These are phyloP conservation scores for Rosa chinensis DNA, from an alignment of 306 rosid genomes.

Conservation along the genomic window DNA sequence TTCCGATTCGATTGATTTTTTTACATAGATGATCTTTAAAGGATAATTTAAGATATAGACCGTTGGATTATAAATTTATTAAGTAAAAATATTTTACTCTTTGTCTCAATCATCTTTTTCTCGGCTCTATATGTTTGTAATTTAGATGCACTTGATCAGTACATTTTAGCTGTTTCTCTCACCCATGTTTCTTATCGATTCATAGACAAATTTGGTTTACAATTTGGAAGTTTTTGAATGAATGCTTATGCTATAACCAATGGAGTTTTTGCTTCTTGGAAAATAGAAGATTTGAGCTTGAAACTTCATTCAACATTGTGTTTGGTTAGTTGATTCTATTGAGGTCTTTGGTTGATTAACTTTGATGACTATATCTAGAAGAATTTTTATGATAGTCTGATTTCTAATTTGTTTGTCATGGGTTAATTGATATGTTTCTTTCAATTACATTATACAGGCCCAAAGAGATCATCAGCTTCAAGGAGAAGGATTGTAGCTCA, in stretches of 20 bases:
- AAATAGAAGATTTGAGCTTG: too few species aligned
- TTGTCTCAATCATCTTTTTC: background rate
- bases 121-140: background rate
- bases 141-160: background rate
- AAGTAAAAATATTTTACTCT: too few species aligned
- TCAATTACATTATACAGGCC: background rate
- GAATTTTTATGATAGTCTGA: background rate
- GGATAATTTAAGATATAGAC: too few species aligned
- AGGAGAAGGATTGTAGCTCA: too few species aligned
- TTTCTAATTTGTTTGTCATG: background rate
- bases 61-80: too few species aligned
- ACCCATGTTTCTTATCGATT: too few species aligned
- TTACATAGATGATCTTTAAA: too few species aligned
- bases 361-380: background rate
- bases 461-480: background rate
- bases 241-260: background rate
- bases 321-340: too few species aligned
- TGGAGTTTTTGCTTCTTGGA: too few species aligned
- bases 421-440: background rate
- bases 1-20: too few species aligned
- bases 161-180: background rate
- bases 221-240: too few species aligned
- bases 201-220: background rate
- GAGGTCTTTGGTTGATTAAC: background rate
- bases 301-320: too few species aligned